phyloP scores from a whole-genome alignment of 2,329 filamentous ascomycete genomes.

The Thelonectria discophora region DNA sequence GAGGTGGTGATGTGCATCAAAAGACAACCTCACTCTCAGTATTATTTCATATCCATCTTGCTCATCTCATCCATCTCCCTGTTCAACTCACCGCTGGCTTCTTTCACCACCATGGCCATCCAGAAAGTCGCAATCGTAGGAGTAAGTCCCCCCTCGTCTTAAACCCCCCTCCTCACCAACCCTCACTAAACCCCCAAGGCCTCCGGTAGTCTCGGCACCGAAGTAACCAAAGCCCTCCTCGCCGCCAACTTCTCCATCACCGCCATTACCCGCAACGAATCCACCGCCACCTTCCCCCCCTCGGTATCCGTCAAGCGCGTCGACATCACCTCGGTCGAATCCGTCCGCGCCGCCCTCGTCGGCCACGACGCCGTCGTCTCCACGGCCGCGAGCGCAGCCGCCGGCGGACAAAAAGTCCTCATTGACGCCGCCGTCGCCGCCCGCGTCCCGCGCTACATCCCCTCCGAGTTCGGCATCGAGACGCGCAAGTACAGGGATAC shows the following conservation, averaged over 20 bases:
- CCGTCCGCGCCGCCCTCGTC: slow-evolving; percentile 11
- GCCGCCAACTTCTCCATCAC: slow-evolving; percentile 21
- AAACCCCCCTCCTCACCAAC: background rate
- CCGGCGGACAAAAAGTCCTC: slow-evolving; percentile 12
- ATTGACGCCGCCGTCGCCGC: slow-evolving; percentile 19
- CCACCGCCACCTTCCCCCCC: slow-evolving; percentile 22
- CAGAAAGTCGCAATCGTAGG: slow-evolving; percentile 18
- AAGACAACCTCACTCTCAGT: no score
- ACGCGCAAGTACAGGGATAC: slow-evolving; percentile 13
- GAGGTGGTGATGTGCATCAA: no score
- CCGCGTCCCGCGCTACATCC: slow-evolving; percentile 16
- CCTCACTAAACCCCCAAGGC: background rate
- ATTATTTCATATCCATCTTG: no score
- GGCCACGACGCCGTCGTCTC: slow-evolving; percentile 26
- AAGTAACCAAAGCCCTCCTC: slow-evolving; percentile 15
- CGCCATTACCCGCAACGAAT: slow-evolving; percentile 22
- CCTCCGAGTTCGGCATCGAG: slow-evolving; percentile 19
- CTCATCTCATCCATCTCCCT: background rate
- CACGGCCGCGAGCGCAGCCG: slow-evolving; percentile 15
- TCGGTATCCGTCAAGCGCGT: slow-evolving; percentile 16
- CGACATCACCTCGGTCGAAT: slow-evolving; percentile 13
- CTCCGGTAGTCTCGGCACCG: slow-evolving; percentile 17
- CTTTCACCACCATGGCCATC: slow-evolving; percentile 8
- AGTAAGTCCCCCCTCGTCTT: background rate
- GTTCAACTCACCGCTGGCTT: background rate